Evolutionary conservation across 108 stramenopile species (phyloP).

Genomic region (Cyclotella cryptica): DNA sequence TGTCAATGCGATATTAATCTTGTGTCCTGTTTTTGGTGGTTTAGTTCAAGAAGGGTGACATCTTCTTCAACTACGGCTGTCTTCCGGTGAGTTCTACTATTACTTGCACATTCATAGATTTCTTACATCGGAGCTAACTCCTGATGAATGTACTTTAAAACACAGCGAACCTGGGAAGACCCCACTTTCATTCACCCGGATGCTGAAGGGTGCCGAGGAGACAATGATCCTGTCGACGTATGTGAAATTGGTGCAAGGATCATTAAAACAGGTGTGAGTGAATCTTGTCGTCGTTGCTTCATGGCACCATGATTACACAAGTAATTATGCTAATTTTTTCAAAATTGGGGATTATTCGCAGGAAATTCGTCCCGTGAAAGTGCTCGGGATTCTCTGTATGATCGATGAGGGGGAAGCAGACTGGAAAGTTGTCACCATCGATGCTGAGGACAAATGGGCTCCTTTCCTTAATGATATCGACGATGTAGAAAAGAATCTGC

Average conservation of each 20-base stretch:
- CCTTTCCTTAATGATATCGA: constrained; percentile 95
- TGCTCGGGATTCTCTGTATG: constrained; percentile 96
- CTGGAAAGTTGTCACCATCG: constrained; percentile 97
- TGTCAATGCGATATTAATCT: not conserved
- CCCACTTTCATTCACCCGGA: constrained; percentile 93
- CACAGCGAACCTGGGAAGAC: constrained; percentile 96
- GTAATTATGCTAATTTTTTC: not conserved
- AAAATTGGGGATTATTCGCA: constrained; percentile 20
- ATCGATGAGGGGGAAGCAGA: constrained; percentile 99
- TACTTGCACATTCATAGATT: not conserved
- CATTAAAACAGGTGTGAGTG: constrained; percentile 77
- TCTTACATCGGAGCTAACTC: not conserved
- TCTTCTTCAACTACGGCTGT: constrained; percentile 99
- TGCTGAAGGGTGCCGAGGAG: constrained; percentile 90
- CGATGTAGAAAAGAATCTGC: constrained; percentile 94
- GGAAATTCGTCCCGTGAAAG: constrained; percentile 94
- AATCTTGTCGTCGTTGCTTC: not conserved
- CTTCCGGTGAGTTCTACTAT: constrained; percentile 74
- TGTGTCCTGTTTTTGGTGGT: not conserved
- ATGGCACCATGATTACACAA: not conserved
- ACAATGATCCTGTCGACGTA: constrained; percentile 97
- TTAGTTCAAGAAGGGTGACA: constrained; percentile 92
- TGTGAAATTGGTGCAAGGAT: constrained; percentile 89
- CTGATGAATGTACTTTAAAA: not conserved
- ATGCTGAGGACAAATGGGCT: constrained; percentile 95